These are phyloP conservation scores for Yamadazyma diddensiae DNA, from an alignment of 1,139 yeast genomes.

Conservation along the genomic window DNA sequence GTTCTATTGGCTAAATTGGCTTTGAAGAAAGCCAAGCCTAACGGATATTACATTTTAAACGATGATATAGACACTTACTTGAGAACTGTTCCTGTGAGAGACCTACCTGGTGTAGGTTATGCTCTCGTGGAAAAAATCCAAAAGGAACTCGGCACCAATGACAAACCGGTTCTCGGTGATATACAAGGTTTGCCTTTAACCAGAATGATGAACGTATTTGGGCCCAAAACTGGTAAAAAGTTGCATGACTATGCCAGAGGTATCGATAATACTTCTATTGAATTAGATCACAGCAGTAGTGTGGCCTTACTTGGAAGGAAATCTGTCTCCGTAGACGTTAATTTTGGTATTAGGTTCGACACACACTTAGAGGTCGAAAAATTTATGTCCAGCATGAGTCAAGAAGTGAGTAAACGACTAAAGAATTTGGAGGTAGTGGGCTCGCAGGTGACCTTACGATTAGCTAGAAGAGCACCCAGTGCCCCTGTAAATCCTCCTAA, in stretches of 20 bases:
- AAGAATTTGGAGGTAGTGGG: conserved; percentile 49
- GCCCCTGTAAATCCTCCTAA: conserved; percentile 79
- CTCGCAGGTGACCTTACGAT: conserved; percentile 55
- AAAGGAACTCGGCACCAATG: conserved; percentile 4
- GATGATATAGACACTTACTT: conserved; percentile 37
- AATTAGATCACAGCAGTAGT: conserved; percentile 40
- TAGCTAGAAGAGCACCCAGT: conserved; percentile 59
- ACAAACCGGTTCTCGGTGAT: conserved; percentile 23
- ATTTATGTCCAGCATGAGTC: conserved; percentile 57
- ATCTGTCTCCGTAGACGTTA: conserved; percentile 83
- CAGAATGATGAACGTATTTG: conserved; percentile 49
- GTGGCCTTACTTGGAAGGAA: conserved; percentile 53
- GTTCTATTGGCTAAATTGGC: conserved; percentile 81
- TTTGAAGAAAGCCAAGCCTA: conserved; percentile 72
- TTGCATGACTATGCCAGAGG: conserved; percentile 64
- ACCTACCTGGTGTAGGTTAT: conserved; percentile 85
- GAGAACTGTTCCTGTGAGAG: conserved; percentile 42
- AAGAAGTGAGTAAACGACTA: conserved; percentile 59
- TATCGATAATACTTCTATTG: conserved; percentile 57
- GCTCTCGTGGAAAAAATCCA: conserved; percentile 31
- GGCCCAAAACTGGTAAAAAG: conserved; percentile 67
- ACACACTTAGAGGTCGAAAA: conserved; percentile 56
- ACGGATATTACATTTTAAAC: conserved; percentile 50
- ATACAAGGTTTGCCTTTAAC: conserved; percentile 34
- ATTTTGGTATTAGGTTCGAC: conserved; percentile 84